Conservation (phyloP, 352 stramenopile genomes). For the Pythium volutum region DNA sequence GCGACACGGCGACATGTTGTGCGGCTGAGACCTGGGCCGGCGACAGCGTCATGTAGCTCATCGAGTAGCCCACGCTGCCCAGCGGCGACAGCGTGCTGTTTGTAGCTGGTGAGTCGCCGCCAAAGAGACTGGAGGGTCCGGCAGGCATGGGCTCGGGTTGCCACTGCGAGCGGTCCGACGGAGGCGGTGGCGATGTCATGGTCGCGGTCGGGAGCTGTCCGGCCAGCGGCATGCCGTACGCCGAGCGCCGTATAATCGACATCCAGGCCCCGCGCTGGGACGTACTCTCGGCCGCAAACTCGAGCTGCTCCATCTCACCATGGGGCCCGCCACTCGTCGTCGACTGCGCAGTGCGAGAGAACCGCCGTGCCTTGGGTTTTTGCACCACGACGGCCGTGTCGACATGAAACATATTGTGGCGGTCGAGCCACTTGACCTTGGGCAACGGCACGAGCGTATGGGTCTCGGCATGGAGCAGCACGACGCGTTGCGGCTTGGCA, state of each 20-base stretch:
- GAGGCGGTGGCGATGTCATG: background rate
- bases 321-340: background rate
- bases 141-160: conserved; percentile 2
- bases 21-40: background rate
- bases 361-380: conserved; percentile 32
- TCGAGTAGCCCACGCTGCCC: background rate
- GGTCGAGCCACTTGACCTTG: conserved; percentile 29
- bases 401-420: conserved; percentile 44
- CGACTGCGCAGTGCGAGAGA: conserved; percentile 9
- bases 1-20: background rate
- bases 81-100: conserved; percentile 6
- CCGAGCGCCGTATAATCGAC: conserved; percentile 22
- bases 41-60: conserved; percentile 4
- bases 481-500: conserved; percentile 36
- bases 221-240: background rate
- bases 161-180: conserved; percentile 3
- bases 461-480: conserved; percentile 36
- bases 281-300: conserved; percentile 43
- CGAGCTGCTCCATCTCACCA: conserved; percentile 27
- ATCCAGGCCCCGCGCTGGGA: conserved; percentile 38
- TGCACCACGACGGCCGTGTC: conserved; percentile 40
- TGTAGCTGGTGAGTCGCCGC: background rate
- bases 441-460: conserved; percentile 25
- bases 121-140: conserved; percentile 7
- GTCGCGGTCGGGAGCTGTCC: background rate